These are phyloP conservation scores for Macrolepiota fuliginosa DNA, from an alignment of 768 basidiomycete genomes.

Conservation along the genomic window DNA sequence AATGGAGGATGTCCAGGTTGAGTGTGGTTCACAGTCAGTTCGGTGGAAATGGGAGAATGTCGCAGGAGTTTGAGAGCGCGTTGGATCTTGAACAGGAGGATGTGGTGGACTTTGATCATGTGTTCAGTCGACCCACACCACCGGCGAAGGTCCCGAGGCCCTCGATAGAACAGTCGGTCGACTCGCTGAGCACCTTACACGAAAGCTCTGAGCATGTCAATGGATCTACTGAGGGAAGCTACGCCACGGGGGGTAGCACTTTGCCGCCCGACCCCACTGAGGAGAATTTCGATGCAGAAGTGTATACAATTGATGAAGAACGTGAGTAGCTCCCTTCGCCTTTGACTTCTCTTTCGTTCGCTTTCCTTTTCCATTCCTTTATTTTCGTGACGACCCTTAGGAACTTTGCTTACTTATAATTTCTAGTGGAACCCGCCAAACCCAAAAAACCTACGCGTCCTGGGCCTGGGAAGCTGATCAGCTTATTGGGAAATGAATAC, in stretches of 20 bases:
- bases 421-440: background rate
- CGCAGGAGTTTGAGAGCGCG: slow-evolving; percentile 27
- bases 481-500: slow-evolving; percentile 53
- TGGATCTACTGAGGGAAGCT: slow-evolving; percentile 18
- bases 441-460: slow-evolving; percentile 22
- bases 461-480: slow-evolving; percentile 60
- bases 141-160: slow-evolving; percentile 26
- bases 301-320: slow-evolving; percentile 35
- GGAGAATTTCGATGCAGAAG: slow-evolving; percentile 20
- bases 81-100: slow-evolving; percentile 46
- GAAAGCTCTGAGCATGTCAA: slow-evolving; percentile 18
- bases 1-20: slow-evolving; percentile 72
- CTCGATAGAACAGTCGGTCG: slow-evolving; percentile 24
- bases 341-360: background rate
- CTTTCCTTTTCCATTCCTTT: background rate
- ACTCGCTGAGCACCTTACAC: slow-evolving; percentile 25
- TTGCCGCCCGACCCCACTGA: slow-evolving; percentile 21
- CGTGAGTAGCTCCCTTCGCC: slow-evolving; percentile 27
- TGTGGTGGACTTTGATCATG: slow-evolving; percentile 57
- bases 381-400: background rate
- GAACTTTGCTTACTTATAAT: background rate
- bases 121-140: slow-evolving; percentile 39
- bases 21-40: slow-evolving; percentile 57
- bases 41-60: slow-evolving; percentile 34
- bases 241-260: slow-evolving; percentile 25